These are phyloP conservation scores for Auriculariales sp. DNA, from an alignment of 768 basidiomycete genomes.

Conservation along the genomic window DNA sequence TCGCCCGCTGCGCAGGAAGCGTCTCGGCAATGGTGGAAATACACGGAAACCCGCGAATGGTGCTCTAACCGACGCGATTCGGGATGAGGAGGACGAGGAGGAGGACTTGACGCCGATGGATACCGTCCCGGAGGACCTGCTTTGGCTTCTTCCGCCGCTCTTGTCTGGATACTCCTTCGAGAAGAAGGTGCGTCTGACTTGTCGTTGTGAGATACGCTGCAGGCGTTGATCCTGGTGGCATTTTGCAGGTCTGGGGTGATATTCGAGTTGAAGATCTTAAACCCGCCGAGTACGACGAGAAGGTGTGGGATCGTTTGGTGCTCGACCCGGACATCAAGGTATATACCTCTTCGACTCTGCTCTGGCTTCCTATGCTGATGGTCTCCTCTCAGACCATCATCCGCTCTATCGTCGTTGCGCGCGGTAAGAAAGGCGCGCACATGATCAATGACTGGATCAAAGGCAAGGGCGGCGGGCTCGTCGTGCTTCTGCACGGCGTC, in stretches of 20 bases:
- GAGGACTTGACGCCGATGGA: not conserved
- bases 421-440: not conserved
- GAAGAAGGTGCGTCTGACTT: not conserved
- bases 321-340: not conserved
- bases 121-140: not conserved
- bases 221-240: no score
- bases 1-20: no score
- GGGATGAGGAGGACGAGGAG: no score
- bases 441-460: constrained; percentile 20
- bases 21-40: no score
- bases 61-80: no score
- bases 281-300: not conserved
- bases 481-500: constrained; percentile 19
- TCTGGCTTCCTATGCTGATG: not conserved
- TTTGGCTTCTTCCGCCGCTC: not conserved
- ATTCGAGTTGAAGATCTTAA: not conserved
- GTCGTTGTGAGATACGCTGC: no score
- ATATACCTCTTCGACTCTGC: not conserved
- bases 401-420: not conserved
- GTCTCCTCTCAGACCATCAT: not conserved
- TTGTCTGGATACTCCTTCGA: not conserved
- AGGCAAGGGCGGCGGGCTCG: constrained; percentile 21
- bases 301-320: not conserved
- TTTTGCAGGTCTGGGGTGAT: not conserved
- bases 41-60: no score